Evolutionary conservation across 805 yeast species (phyloP), one percentile per base, ranked within the genome.

Genomic region (Monosporozyma solicola): DNA sequence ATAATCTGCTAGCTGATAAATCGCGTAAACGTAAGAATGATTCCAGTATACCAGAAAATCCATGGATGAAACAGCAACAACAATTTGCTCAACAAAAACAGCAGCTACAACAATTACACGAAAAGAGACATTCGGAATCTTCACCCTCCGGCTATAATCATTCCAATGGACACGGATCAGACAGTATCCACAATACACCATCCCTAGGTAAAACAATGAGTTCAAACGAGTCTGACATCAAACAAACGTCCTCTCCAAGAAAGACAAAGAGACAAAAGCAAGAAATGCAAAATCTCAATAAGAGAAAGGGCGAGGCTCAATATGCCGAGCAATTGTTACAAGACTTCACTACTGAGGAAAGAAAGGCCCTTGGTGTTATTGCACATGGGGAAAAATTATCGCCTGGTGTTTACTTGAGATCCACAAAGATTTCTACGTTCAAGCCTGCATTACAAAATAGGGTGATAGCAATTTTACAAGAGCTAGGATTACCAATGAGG

Each of bases 361-460:
- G 89, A 69, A 87, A 82, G 53, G 83, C 88, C 0, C 86, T 84
- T 61, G 99, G 99, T 11, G 77, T 94, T 41, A 74, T 82, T 50
- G 84, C 85, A 57, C 95, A 87, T 67, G 84, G 81, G 13, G 92
- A 85, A 54, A 80, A 82, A 58, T 64, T 86, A 7, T 58, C 71
- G 4, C 85, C 95, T 0, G 98, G 98, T 32, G 97, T 89, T 2
- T 80, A 76, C 51, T 71, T 92, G 54, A 76, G 99, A 57, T 89
- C 97, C 0, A 72, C 85, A 3, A 86, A 87, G 64, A 79, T 89
- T 51, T 79, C 91, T 1, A 80, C 87, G 0, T 81, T 84, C 63
- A 90, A 90, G 61, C 92, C 96, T 2, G 82, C 85, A 41, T 73
- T 83, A 7, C 90, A 85, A 59, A 74, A 79, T 27, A 83, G 81